Conservation (phyloP, 176 grass and related monocot species). For the Triticum dicoccoides region DNA sequence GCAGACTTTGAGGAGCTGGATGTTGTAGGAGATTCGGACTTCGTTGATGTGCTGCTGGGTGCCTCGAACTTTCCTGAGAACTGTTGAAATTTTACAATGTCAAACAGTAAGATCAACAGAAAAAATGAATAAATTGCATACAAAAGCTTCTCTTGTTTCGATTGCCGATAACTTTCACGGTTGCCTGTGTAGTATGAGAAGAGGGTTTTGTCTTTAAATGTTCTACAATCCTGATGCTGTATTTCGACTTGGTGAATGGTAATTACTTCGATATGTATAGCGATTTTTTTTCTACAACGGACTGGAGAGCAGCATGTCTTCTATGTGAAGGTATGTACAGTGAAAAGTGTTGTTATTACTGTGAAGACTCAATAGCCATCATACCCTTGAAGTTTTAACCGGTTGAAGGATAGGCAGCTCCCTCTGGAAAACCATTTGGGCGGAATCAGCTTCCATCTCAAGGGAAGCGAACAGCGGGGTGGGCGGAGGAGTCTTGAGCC, state of each 20-base stretch:
- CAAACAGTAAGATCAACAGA: background rate
- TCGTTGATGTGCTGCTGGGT: background rate
- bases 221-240: background rate
- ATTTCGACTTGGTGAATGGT: background rate
- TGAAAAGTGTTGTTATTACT: background rate
- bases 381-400: constrained; percentile 63
- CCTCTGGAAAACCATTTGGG: constrained; percentile 47
- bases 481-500: constrained; percentile 69
- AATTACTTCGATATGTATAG: background rate
- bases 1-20: constrained; percentile 28
- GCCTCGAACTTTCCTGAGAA: constrained; percentile 28
- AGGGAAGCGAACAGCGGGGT: constrained; percentile 70
- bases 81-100: constrained; percentile 25
- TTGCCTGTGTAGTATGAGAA: background rate
- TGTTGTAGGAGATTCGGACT: constrained; percentile 27
- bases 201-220: background rate
- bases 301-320: background rate
- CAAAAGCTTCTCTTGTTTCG: background rate
- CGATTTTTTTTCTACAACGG: background rate
- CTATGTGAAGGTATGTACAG: background rate
- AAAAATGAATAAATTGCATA: background rate
- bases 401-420: constrained; percentile 56
- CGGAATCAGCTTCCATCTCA: constrained; percentile 60
- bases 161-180: background rate
- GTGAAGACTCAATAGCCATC: background rate